These are phyloP conservation scores for Scolecobasidium constrictum DNA, from an alignment of 2,329 filamentous ascomycete species.

Conservation along the genomic window DNA sequence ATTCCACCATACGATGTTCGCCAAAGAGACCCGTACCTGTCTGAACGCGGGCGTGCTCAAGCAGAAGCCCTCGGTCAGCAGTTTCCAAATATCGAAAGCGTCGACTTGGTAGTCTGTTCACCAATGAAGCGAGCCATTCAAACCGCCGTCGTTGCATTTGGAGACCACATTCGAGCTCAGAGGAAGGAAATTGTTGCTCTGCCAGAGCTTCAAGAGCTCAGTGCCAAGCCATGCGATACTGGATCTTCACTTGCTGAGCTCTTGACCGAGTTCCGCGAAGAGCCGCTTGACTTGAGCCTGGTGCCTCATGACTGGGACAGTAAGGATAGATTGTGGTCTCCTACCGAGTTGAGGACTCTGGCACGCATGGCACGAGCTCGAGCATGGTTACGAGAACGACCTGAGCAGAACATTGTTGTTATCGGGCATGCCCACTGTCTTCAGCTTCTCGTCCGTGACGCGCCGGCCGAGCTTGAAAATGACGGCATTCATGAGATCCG, in stretches of 20 bases:
- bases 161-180: neutral
- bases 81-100: constrained; percentile 5
- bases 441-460: constrained; percentile 5
- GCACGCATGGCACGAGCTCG: neutral
- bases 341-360: constrained; percentile 1
- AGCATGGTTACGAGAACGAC: constrained; percentile 1
- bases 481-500: neutral
- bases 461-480: neutral
- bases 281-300: neutral
- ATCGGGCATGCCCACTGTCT: constrained; percentile 7
- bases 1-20: constrained; percentile 4
- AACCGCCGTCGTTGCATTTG: constrained; percentile 2
- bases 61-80: constrained; percentile 1
- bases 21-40: constrained; percentile 3
- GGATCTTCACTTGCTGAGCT: constrained; percentile 2
- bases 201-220: constrained; percentile 8
- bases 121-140: constrained; percentile 2
- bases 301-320: constrained; percentile 2
- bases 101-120: constrained; percentile 4
- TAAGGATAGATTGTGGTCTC: constrained; percentile 4
- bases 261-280: constrained; percentile 4
- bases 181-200: neutral
- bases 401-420: constrained; percentile 4
- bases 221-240: constrained; percentile 6
- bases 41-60: neutral